Evolutionary conservation across 2,329 filamentous ascomycete genomes (phyloP).

Genomic region (Emmonsia crescens): DNA sequence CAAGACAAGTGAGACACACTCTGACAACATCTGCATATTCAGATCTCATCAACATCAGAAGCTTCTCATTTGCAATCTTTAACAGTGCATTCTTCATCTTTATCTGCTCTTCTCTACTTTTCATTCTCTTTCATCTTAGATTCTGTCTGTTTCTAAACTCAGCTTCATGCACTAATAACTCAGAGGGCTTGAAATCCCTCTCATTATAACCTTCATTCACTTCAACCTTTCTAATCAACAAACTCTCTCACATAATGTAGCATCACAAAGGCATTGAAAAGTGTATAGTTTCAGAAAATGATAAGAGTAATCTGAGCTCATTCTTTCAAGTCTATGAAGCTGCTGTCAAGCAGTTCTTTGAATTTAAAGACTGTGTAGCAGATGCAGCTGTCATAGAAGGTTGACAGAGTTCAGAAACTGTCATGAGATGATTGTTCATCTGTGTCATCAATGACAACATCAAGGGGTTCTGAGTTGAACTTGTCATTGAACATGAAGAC

Average conservation of each 20-base stretch:
- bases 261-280: constrained; percentile 84
- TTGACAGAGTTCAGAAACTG: constrained; percentile 68
- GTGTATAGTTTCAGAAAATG: constrained; percentile 74
- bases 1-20: too few relatives aligned
- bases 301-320: constrained; percentile 75
- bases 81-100: too few relatives aligned
- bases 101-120: too few relatives aligned
- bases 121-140: too few relatives aligned
- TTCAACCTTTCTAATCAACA: too few relatives aligned
- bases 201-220: too few relatives aligned
- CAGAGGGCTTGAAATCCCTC: too few relatives aligned
- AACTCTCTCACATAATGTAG: constrained; percentile 45
- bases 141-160: too few relatives aligned
- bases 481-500: constrained; percentile 78
- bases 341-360: constrained; percentile 73
- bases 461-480: constrained; percentile 45
- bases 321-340: constrained; percentile 73
- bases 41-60: too few relatives aligned
- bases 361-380: constrained; percentile 81
- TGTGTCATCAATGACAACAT: constrained; percentile 43
- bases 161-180: too few relatives aligned
- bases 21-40: too few relatives aligned
- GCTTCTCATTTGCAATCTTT: too few relatives aligned
- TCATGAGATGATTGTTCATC: constrained; percentile 45
- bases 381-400: constrained; percentile 68